A percentile compares a stretch with the other conserved stretches of the same genome.
Evolutionary conservation across 768 basidiomycete genomes (phyloP).

Genomic region (Symmetrospora coprosmae): DNA sequence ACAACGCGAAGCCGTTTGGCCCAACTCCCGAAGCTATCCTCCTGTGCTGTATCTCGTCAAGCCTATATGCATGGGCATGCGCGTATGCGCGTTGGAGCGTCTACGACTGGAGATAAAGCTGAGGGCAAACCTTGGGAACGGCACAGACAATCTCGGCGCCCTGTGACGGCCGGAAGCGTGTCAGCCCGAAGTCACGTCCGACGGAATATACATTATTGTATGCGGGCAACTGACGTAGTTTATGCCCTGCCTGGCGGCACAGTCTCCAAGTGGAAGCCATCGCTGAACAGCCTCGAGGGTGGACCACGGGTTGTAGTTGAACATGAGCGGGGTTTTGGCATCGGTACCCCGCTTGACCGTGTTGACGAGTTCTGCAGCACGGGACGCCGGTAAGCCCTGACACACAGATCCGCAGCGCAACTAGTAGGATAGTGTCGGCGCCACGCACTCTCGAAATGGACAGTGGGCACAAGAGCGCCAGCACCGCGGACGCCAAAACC

Average conservation of each 20-base stretch:
- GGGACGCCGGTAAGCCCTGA: not conserved
- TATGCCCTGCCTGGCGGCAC: not conserved
- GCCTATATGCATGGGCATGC: too few relatives aligned
- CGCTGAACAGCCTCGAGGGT: slow-evolving; percentile 13
- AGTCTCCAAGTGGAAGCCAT: not conserved
- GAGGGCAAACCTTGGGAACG: too few relatives aligned
- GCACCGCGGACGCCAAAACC: slow-evolving; percentile 2
- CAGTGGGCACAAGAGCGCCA: not conserved
- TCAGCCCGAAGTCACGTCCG: too few relatives aligned
- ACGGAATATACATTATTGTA: too few relatives aligned
- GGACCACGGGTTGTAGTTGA: slow-evolving; percentile 10
- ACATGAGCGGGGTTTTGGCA: not conserved
- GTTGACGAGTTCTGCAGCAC: not conserved
- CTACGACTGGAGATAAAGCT: too few relatives aligned
- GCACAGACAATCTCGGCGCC: too few relatives aligned
- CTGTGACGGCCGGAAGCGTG: too few relatives aligned
- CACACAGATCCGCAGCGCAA: not conserved
- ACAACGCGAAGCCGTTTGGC: too few relatives aligned
- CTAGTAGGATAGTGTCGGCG: not conserved
- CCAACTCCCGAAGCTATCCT: too few relatives aligned
- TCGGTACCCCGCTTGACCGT: not conserved
- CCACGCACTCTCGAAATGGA: slow-evolving; percentile 3
- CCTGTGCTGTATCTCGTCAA: too few relatives aligned
- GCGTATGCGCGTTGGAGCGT: too few relatives aligned
- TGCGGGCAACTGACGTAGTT: slow-evolving; percentile 17